A percentile compares a stretch with the other conserved stretches of the same genome.
Evolutionary conservation across 2,329 filamentous ascomycete genomes (phyloP).

Genomic region (Penicillium sp.): DNA sequence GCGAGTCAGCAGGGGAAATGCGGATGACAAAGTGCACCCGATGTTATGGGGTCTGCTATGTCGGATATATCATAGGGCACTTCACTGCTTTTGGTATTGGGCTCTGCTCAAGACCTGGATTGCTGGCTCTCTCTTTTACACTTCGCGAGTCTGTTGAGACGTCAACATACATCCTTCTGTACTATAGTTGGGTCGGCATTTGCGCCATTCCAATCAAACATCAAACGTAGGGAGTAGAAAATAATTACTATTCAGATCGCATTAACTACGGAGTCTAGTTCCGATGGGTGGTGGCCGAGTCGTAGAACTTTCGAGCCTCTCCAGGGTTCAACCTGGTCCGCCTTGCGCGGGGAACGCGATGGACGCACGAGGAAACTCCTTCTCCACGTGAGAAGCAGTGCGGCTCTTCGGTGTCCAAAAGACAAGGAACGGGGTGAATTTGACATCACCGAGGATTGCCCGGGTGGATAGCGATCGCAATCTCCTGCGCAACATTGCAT

Average conservation of each 20-base stretch:
- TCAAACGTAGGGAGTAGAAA: not conserved
- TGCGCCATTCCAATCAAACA: not conserved
- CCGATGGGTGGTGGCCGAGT: not conserved
- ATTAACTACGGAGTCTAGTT: not conserved
- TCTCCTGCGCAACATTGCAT: not conserved
- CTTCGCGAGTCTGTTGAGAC: not conserved
- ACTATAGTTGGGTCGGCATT: not conserved
- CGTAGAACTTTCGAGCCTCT: not conserved
- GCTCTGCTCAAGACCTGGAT: not conserved
- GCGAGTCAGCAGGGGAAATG: constrained; percentile 24
- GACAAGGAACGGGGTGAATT: not conserved
- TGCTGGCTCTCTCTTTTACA: not conserved
- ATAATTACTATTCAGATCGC: not conserved
- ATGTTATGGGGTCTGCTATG: not conserved
- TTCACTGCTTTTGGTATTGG: not conserved
- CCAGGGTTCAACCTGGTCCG: not conserved
- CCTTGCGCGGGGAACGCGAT: not conserved
- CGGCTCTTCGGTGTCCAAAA: not conserved
- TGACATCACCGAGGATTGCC: not conserved
- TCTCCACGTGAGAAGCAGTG: not conserved
- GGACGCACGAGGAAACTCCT: not conserved
- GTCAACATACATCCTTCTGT: not conserved
- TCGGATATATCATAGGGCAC: not conserved
- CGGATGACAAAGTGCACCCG: constrained; percentile 10
- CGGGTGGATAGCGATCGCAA: not conserved